Percentiles rank a stretch among this genome's conserved stretches.
Conservation (phyloP, 208 protist species). For the Spongospora subterranea region DNA sequence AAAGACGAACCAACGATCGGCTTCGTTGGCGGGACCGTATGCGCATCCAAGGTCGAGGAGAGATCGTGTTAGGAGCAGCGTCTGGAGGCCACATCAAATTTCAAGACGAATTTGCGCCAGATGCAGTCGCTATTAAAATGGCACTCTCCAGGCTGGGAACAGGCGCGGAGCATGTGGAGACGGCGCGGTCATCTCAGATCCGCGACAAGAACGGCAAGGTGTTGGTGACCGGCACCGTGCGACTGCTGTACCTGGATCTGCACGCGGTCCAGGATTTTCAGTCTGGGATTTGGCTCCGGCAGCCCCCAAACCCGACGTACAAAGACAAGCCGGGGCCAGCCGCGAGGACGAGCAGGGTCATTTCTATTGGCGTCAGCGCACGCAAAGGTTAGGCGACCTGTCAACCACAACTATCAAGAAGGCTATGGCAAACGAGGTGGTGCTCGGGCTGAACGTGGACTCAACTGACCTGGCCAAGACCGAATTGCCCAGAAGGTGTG, state of each 20-base stretch:
- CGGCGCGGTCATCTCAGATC: background rate
- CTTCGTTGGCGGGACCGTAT: background rate
- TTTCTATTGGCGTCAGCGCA: no score
- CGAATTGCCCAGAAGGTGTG: constrained; percentile 45
- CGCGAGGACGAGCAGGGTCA: no score
- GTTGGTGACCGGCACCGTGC: background rate
- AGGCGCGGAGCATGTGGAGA: constrained; percentile 9
- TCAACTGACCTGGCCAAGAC: background rate
- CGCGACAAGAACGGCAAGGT: background rate
- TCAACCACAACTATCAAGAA: no score
- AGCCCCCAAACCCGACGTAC: background rate
- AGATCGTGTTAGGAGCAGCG: background rate
- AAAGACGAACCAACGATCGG: background rate
- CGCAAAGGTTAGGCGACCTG: no score
- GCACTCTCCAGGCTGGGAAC: constrained; percentile 8
- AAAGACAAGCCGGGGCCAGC: no score
- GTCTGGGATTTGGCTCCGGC: background rate
- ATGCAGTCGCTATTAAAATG: background rate
- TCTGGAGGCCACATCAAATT: background rate
- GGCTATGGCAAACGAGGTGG: no score
- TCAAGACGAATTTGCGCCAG: background rate
- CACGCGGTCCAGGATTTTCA: constrained; percentile 24
- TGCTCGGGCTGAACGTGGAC: background rate
- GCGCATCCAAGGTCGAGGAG: background rate
- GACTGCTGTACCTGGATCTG: constrained; percentile 18